A percentile compares a stretch with the other conserved stretches of the same genome.
Evolutionary conservation across 495 filamentous ascomycete genomes (phyloP).

Genomic region (Penicillium nucicola): DNA sequence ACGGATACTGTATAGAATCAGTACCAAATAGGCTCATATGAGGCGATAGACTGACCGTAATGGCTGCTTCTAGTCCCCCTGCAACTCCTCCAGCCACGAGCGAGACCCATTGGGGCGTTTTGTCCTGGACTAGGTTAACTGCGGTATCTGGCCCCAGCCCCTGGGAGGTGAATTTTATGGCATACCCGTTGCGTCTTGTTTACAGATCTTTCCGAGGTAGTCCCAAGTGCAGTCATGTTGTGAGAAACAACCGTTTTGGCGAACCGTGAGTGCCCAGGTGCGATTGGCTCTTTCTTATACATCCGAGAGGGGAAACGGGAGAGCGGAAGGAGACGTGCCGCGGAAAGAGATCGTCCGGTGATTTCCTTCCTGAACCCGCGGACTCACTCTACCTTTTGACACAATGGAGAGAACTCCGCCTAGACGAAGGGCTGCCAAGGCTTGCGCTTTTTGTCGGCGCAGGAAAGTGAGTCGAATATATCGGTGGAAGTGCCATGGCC

Average conservation of each 20-base stretch:
- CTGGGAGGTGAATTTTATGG: not conserved
- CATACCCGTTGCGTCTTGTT: not conserved
- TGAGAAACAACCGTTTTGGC: not conserved
- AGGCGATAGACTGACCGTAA: conserved; percentile 32
- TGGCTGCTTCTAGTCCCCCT: conserved; percentile 52
- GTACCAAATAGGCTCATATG: too few species aligned
- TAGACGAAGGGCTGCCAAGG: conserved; percentile 18
- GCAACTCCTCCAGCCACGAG: conserved; percentile 53
- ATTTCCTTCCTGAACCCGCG: not conserved
- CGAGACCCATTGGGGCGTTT: conserved; percentile 37
- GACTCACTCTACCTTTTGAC: not conserved
- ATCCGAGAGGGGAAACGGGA: not conserved
- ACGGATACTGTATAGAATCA: conserved; percentile 30
- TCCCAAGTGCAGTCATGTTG: not conserved
- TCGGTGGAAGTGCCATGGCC: not conserved
- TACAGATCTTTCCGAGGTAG: not conserved
- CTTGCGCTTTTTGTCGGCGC: conserved; percentile 27
- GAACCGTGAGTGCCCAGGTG: not conserved
- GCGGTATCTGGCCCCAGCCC: too few species aligned
- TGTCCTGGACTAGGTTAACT: not conserved
- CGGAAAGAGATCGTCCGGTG: conserved; percentile 2
- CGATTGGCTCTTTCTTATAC: not conserved
- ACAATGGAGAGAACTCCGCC: conserved; percentile 9
- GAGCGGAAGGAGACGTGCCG: conserved; percentile 15
- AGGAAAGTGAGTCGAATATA: conserved; percentile 20